A percentile compares a stretch with the other conserved stretches of the same genome.
These are phyloP conservation scores for Neurospora intermedia DNA, from an alignment of 495 filamentous ascomycete species.

Conservation along the genomic window DNA sequence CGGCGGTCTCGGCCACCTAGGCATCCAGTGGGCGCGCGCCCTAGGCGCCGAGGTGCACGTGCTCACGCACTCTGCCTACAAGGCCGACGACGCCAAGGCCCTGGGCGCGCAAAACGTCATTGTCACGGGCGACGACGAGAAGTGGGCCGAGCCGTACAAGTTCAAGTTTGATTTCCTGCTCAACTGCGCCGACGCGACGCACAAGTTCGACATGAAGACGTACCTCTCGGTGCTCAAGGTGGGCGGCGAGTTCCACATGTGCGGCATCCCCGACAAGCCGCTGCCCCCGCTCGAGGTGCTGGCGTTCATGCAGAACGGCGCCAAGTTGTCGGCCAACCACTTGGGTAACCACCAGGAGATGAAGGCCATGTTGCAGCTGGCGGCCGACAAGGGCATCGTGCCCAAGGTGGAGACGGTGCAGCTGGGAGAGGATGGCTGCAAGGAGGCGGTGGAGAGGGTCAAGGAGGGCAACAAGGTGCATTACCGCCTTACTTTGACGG, in stretches of 20 bases:
- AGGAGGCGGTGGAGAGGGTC: slow-evolving; percentile 59
- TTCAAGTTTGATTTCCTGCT: slow-evolving; percentile 67
- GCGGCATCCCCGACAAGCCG: slow-evolving; percentile 60
- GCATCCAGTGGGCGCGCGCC: slow-evolving; percentile 48
- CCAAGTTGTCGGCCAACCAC: slow-evolving; percentile 56
- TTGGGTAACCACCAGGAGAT: slow-evolving; percentile 64
- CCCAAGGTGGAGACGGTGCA: slow-evolving; percentile 60
- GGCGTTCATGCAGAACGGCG: slow-evolving; percentile 52
- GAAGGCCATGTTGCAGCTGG: slow-evolving; percentile 63
- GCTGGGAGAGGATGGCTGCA: slow-evolving; percentile 59
- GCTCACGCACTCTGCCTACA: slow-evolving; percentile 50
- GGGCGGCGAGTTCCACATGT: slow-evolving; percentile 57
- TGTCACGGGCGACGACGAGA: slow-evolving; percentile 46
- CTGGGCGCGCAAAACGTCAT: slow-evolving; percentile 58
- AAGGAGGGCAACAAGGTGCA: slow-evolving; percentile 46
- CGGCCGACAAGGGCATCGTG: slow-evolving; percentile 62
- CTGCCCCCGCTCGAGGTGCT: slow-evolving; percentile 50
- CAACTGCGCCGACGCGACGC: slow-evolving; percentile 58
- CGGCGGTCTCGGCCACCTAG: slow-evolving; percentile 64
- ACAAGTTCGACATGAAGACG: slow-evolving; percentile 51
- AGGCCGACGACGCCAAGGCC: slow-evolving; percentile 49
- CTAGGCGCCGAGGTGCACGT: slow-evolving; percentile 58
- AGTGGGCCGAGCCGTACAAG: slow-evolving; percentile 45
- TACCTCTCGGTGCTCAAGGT: slow-evolving; percentile 62
- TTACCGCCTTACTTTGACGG: slow-evolving; percentile 43